A percentile compares a stretch with the other conserved stretches of the same genome.
Evolutionary conservation across 2,329 filamentous ascomycete genomes (phyloP).

Genomic region (Calonectria leucothoes): DNA sequence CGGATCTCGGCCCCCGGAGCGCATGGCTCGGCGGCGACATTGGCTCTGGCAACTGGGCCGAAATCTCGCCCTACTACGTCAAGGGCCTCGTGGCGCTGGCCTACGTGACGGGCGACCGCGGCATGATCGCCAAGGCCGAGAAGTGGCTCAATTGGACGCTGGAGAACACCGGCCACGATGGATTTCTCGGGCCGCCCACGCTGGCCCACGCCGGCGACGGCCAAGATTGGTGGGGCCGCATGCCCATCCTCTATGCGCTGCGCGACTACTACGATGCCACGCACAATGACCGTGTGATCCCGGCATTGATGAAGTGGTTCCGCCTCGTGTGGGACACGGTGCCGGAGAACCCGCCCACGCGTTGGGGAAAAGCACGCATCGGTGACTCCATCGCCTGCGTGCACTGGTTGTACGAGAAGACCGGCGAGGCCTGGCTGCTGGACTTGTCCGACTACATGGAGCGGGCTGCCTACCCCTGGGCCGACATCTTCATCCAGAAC

Average conservation of each 20-base stretch:
- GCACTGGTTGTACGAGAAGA: not conserved
- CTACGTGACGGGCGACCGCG: not conserved
- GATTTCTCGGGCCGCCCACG: constrained; percentile 2
- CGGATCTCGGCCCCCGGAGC: not conserved
- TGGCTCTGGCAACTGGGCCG: not conserved
- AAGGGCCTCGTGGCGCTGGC: not conserved
- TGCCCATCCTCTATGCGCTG: constrained; percentile 5
- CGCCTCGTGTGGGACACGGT: not conserved
- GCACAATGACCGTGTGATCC: not conserved
- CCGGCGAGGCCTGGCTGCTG: not conserved
- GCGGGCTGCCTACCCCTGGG: not conserved
- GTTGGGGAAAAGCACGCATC: not conserved
- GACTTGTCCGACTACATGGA: not conserved
- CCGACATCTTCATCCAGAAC: not conserved
- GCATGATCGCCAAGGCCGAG: not conserved
- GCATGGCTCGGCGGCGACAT: constrained; percentile 5
- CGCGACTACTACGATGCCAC: constrained; percentile 4
- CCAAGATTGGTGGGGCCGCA: constrained; percentile 1
- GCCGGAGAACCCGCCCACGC: not conserved
- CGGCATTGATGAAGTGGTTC: not conserved
- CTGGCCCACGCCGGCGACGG: not conserved
- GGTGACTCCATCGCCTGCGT: not conserved
- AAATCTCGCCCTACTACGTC: constrained; percentile 1
- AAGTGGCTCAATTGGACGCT: constrained; percentile 3
- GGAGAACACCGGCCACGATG: not conserved